Evolutionary conservation across 805 yeast genomes (phyloP).

Genomic region (Zygosaccharomyces siamensis): DNA sequence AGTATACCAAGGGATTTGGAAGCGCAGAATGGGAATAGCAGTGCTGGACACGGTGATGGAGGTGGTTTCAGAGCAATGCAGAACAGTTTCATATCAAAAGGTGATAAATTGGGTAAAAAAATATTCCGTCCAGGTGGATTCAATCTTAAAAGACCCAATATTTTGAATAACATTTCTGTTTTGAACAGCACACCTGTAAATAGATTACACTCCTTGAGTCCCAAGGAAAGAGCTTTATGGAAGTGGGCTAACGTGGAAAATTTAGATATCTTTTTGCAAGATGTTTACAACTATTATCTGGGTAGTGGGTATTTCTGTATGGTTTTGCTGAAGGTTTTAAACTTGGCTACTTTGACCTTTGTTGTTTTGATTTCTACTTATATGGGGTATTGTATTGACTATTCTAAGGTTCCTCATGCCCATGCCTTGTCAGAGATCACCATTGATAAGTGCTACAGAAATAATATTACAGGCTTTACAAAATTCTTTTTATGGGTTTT

Average conservation of each 20-base stretch:
- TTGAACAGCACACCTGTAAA: slow-evolving; percentile 26
- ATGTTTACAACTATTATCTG: slow-evolving; percentile 75
- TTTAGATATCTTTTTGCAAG: slow-evolving; percentile 78
- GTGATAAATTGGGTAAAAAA: background rate
- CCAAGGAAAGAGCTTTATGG: slow-evolving; percentile 81
- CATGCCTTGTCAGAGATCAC: slow-evolving; percentile 35
- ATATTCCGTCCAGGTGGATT: slow-evolving; percentile 1
- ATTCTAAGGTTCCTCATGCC: slow-evolving; percentile 39
- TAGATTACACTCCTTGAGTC: slow-evolving; percentile 44
- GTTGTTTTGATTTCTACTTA: slow-evolving; percentile 75
- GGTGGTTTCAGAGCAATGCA: slow-evolving; percentile 3
- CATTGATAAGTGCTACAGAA: slow-evolving; percentile 37
- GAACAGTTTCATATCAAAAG: slow-evolving; percentile 10
- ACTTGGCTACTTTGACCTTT: slow-evolving; percentile 70
- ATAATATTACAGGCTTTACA: slow-evolving; percentile 45
- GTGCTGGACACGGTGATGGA: background rate
- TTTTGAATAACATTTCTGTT: slow-evolving; percentile 23
- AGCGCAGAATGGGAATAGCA: background rate
- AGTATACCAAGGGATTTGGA: slow-evolving; percentile 8
- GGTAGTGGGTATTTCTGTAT: slow-evolving; percentile 84
- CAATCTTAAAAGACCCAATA: slow-evolving; percentile 21
- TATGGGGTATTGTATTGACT: slow-evolving; percentile 77
- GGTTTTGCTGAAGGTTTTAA: slow-evolving; percentile 58
- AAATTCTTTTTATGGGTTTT: slow-evolving; percentile 64
- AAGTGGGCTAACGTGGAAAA: slow-evolving; percentile 95